Conservation (phyloP, 169 alveolate species). For the Cryptosporidium viatorum region DNA sequence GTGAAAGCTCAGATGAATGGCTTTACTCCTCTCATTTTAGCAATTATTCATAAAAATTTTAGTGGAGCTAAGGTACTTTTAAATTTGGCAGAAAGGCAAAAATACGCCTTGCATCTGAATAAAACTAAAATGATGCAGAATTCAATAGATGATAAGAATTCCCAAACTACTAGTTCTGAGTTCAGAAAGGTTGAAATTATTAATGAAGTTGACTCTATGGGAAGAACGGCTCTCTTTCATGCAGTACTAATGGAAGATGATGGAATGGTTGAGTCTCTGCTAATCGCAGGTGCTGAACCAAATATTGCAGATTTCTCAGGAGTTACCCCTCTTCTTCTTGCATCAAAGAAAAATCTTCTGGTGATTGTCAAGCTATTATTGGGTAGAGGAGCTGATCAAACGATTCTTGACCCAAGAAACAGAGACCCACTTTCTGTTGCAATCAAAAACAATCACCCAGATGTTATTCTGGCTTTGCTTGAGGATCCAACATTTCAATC, state of each 20-base stretch:
- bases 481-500: conserved; percentile 34
- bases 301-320: conserved; percentile 63
- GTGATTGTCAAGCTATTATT: conserved; percentile 40
- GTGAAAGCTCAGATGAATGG: conserved; percentile 71
- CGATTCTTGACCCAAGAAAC: conserved; percentile 19
- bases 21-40: conserved; percentile 56
- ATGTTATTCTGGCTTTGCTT: conserved; percentile 23
- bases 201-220: conserved; percentile 55
- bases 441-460: conserved; percentile 47
- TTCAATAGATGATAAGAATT: not conserved
- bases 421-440: conserved; percentile 69
- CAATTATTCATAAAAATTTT: conserved; percentile 64
- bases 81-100: conserved; percentile 58
- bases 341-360: conserved; percentile 31
- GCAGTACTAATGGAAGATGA: conserved; percentile 74
- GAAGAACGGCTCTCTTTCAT: conserved; percentile 64
- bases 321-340: conserved; percentile 54
- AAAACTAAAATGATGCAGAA: not conserved
- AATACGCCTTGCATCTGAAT: conserved; percentile 9
- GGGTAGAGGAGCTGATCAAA: conserved; percentile 58
- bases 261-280: conserved; percentile 25
- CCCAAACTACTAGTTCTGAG: not conserved
- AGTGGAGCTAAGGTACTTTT: conserved; percentile 61
- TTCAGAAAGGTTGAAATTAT: conserved; percentile 10
- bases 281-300: conserved; percentile 71